Conservation (phyloP, 2,329 filamentous ascomycete species). For the Chalara sp. region DNA sequence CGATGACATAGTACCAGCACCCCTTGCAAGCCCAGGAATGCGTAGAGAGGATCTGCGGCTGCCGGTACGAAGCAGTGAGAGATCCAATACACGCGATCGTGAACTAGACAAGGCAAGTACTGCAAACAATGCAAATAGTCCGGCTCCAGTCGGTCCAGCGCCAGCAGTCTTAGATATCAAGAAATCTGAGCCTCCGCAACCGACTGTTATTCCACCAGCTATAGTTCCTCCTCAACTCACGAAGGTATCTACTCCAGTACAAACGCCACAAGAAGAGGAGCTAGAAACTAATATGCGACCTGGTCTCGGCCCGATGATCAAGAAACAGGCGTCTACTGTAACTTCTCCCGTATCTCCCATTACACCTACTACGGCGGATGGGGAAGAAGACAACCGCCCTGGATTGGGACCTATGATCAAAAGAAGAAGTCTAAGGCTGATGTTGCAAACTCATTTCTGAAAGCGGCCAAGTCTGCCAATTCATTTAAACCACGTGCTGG, state of each 20-base stretch:
- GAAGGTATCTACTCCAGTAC: constrained; percentile 1
- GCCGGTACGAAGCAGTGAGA: constrained; percentile 27
- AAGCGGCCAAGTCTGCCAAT: constrained; percentile 65
- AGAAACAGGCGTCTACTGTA: background rate
- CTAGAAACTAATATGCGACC: background rate
- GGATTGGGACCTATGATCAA: constrained; percentile 90
- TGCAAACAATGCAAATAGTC: background rate
- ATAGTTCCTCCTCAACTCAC: constrained; percentile 2
- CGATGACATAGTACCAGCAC: constrained; percentile 29
- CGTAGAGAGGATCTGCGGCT: constrained; percentile 24
- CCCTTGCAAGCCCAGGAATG: constrained; percentile 29
- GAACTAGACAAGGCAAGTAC: constrained; percentile 8
- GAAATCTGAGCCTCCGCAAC: background rate
- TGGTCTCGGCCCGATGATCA: background rate
- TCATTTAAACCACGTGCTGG: constrained; percentile 84
- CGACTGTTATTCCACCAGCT: background rate
- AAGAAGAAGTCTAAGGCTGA: constrained; percentile 67
- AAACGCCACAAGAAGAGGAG: background rate
- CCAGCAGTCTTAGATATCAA: background rate
- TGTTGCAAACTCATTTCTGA: constrained; percentile 70
- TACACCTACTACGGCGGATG: constrained; percentile 3
- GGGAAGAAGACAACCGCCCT: constrained; percentile 45
- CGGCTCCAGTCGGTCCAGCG: background rate
- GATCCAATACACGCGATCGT: constrained; percentile 14
- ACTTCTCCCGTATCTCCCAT: background rate